A percentile compares a stretch with the other conserved stretches of the same genome.
phyloP scores from a whole-genome alignment of 225 moss, liverwort and hornwort genomes.

The Pleurozium schreberi region DNA sequence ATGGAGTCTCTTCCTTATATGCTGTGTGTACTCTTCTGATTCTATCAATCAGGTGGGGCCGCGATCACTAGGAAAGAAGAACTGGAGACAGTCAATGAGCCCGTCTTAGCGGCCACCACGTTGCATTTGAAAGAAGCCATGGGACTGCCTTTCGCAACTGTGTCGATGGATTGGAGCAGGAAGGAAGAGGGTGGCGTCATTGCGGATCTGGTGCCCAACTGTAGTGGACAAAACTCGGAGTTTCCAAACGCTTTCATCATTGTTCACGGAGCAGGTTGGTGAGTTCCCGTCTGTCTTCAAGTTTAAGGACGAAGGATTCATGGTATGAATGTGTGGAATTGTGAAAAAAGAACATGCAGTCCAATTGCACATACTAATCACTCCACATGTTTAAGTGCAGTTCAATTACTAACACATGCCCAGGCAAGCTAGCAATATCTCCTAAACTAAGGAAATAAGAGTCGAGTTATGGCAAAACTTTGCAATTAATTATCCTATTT shows the following conservation, averaged over 20 bases:
- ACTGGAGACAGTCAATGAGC: slow-evolving; percentile 63
- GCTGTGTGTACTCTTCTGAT: neutral
- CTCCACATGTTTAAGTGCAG: too few species aligned
- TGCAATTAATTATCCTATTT: neutral
- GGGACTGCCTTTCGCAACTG: slow-evolving; percentile 24
- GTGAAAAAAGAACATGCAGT: neutral
- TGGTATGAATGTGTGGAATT: neutral
- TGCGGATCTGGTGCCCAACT: slow-evolving; percentile 20
- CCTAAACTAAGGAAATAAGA: neutral
- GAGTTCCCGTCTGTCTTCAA: slow-evolving; percentile 7
- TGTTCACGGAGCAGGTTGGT: slow-evolving; percentile 94
- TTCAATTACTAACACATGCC: neutral
- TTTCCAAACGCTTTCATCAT: slow-evolving; percentile 50
- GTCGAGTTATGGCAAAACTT: neutral
- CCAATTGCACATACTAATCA: too few species aligned
- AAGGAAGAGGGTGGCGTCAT: slow-evolving; percentile 1
- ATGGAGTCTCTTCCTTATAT: neutral
- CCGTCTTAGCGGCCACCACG: slow-evolving; percentile 48
- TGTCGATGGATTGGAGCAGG: slow-evolving; percentile 87
- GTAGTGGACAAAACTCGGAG: slow-evolving; percentile 19
- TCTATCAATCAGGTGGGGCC: slow-evolving; percentile 55
- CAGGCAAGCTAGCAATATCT: neutral
- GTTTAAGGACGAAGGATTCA: neutral
- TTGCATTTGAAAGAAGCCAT: slow-evolving; percentile 67
- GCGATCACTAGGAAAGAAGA: slow-evolving; percentile 66